phyloP scores from a whole-genome alignment of 768 basidiomycete species.

The Fomitopsis serialis region DNA sequence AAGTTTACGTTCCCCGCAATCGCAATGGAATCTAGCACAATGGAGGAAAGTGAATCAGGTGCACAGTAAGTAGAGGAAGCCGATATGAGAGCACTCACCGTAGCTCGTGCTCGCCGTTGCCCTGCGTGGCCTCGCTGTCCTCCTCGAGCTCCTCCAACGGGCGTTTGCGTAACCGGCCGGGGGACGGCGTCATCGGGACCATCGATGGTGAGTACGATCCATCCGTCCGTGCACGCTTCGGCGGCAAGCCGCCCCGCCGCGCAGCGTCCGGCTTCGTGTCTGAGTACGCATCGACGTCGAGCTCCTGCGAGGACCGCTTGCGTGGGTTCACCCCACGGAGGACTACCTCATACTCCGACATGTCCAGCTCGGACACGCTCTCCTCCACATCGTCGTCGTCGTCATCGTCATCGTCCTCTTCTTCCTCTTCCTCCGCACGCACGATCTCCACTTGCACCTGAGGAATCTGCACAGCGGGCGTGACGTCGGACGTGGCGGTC shows the following conservation, averaged over 20 bases:
- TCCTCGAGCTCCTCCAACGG: conserved; percentile 24
- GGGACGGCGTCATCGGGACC: background rate
- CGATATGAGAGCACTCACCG: too few species aligned
- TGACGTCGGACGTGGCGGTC: conserved; percentile 1
- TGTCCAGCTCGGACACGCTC: conserved; percentile 29
- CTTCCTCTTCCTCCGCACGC: conserved; percentile 17
- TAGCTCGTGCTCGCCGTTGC: conserved; percentile 10
- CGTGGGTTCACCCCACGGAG: conserved; percentile 26
- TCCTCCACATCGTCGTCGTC: conserved; percentile 24
- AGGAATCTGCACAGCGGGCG: conserved; percentile 22
- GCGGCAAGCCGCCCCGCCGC: conserved; percentile 29
- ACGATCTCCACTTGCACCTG: conserved; percentile 3
- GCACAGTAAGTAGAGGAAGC: too few species aligned
- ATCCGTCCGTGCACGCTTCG: conserved; percentile 32
- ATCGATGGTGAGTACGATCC: conserved; percentile 12
- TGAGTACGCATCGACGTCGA: conserved; percentile 24
- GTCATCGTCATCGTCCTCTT: conserved; percentile 15
- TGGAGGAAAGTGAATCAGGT: too few species aligned
- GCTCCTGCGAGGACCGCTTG: conserved; percentile 33
- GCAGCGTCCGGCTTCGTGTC: background rate
- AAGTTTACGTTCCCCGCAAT: too few species aligned
- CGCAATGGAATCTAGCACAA: too few species aligned
- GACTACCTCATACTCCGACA: conserved; percentile 22
- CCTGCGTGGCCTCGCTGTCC: background rate
- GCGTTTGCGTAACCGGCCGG: conserved; percentile 16